Evolutionary conservation across 345 rosid species (phyloP).

Genomic region (Kandelia obovata): DNA sequence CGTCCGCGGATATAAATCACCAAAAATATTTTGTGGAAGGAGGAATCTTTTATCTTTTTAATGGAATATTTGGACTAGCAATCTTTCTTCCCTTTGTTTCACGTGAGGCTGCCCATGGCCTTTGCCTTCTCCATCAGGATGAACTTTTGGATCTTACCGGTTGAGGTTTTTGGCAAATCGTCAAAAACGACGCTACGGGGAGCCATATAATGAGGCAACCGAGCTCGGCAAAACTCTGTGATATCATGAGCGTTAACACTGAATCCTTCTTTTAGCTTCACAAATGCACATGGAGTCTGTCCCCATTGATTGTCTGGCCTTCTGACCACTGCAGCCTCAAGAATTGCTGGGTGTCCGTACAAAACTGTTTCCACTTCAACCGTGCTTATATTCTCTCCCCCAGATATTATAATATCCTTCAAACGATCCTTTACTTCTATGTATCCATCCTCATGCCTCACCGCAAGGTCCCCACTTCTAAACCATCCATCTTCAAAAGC

Average conservation of each 20-base stretch:
- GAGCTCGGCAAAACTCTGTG: conserved; percentile 13
- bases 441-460: conserved; percentile 64
- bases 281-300: conserved; percentile 81
- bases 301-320: conserved; percentile 81
- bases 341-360: conserved; percentile 56
- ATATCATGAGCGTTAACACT: conserved; percentile 12
- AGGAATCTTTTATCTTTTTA: too few relatives aligned
- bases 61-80: neutral
- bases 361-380: conserved; percentile 63
- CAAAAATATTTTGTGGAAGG: too few relatives aligned
- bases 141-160: conserved; percentile 27
- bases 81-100: neutral
- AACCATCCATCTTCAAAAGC: conserved; percentile 78
- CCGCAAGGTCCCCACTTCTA: conserved; percentile 70
- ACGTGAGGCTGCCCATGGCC: conserved; percentile 45
- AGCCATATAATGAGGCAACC: conserved; percentile 27
- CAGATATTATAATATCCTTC: conserved; percentile 71
- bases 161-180: conserved; percentile 28
- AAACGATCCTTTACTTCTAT: conserved; percentile 69
- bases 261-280: conserved; percentile 58
- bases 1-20: neutral
- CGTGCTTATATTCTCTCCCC: conserved; percentile 75
- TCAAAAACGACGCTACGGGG: conserved; percentile 23
- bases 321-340: conserved; percentile 75
- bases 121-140: conserved; percentile 27